phyloP scores from a whole-genome alignment of 257 asterid species.

The Paraleonurus japonicus region DNA sequence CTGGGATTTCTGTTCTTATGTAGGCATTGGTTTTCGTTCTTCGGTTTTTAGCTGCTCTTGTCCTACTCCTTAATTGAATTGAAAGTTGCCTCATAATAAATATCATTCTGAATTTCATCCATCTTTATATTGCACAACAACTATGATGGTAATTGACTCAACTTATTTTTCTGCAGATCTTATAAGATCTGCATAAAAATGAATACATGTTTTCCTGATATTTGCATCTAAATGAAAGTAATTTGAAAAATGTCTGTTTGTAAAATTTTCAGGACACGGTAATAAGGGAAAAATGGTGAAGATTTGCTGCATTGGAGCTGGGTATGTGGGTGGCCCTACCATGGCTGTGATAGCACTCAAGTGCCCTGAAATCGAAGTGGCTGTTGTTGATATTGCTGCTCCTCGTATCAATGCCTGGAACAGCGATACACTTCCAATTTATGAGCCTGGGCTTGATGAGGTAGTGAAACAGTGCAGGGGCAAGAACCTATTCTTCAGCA shows the following conservation, averaged over 20 bases:
- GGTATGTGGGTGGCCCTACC: slow-evolving; percentile 92
- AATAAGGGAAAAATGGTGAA: slow-evolving; percentile 64
- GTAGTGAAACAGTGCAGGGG: slow-evolving; percentile 86
- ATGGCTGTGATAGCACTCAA: slow-evolving; percentile 92
- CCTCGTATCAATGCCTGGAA: slow-evolving; percentile 86
- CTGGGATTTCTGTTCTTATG: neutral
- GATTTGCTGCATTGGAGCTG: slow-evolving; percentile 93
- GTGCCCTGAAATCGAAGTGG: slow-evolving; percentile 74
- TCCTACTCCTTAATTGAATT: neutral
- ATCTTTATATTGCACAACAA: neutral
- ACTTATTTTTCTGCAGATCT: neutral
- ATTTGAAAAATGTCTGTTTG: slow-evolving; percentile 1
- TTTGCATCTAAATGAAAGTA: neutral
- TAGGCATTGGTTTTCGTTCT: neutral
- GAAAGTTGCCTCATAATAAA: neutral
- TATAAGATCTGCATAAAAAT: neutral
- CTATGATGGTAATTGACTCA: neutral
- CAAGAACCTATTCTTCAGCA: slow-evolving; percentile 85
- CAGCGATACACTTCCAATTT: slow-evolving; percentile 78
- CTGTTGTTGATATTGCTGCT: slow-evolving; percentile 76
- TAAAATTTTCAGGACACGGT: slow-evolving; percentile 30
- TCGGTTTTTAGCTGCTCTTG: neutral
- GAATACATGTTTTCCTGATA: neutral
- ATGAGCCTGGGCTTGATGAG: slow-evolving; percentile 92
- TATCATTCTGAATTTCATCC: neutral